Evolutionary conservation across 495 filamentous ascomycete species (phyloP).

Genomic region (Aspergillus diversus): DNA sequence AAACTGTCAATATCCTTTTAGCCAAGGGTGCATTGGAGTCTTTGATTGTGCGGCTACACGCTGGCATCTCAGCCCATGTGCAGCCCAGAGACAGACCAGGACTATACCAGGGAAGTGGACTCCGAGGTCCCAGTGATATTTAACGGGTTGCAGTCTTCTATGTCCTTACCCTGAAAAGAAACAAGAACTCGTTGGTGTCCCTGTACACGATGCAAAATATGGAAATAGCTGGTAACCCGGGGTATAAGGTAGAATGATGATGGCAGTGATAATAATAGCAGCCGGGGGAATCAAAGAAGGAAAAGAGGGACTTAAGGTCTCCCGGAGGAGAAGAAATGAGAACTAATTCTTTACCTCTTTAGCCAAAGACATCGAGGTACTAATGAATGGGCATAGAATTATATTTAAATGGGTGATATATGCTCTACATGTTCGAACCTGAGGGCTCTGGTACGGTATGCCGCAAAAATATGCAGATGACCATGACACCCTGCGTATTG

Average conservation of each 20-base stretch:
- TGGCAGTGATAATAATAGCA: too few species aligned
- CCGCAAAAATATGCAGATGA: slow-evolving; percentile 23
- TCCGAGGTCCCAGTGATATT: too few species aligned
- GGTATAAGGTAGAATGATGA: too few species aligned
- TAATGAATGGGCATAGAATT: slow-evolving; percentile 11
- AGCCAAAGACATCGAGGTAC: neutral
- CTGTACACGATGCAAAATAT: too few species aligned
- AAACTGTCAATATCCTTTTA: neutral
- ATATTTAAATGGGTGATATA: slow-evolving; percentile 18
- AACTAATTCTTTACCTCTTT: neutral
- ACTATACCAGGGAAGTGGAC: too few species aligned
- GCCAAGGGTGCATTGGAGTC: neutral
- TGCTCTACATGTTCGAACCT: neutral
- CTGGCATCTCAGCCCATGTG: too few species aligned
- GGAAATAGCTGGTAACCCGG: too few species aligned
- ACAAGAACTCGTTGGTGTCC: too few species aligned
- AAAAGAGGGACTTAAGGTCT: slow-evolving; percentile 21
- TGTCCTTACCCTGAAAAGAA: too few species aligned
- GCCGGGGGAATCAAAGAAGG: slow-evolving; percentile 17
- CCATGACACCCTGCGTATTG: slow-evolving; percentile 20
- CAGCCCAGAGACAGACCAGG: too few species aligned
- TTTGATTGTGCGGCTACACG: too few species aligned
- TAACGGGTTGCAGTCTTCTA: too few species aligned
- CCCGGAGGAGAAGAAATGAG: slow-evolving; percentile 11
- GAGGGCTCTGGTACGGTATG: slow-evolving; percentile 4